A percentile compares a stretch with the other conserved stretches of the same genome.
phyloP scores from a whole-genome alignment of 192 early-diverging fungal genomes.

The Dissophora ornata region DNA sequence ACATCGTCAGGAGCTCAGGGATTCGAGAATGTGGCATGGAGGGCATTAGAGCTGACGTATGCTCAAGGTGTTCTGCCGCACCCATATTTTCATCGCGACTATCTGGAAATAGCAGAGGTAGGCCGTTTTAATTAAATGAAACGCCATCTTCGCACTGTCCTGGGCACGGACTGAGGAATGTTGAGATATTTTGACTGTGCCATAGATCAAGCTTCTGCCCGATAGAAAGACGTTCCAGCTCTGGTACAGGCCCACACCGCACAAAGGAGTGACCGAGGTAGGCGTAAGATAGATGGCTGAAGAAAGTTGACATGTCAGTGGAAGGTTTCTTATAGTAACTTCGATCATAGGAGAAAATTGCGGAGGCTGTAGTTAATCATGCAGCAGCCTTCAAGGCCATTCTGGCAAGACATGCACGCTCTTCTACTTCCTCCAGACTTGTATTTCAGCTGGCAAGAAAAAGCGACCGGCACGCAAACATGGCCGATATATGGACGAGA shows the following conservation, averaged over 20 bases:
- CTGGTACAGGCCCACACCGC: slow-evolving; percentile 33
- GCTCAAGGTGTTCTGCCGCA: slow-evolving; percentile 39
- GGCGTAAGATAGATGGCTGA: slow-evolving; percentile 3
- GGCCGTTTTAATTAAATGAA: no score
- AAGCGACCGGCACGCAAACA: slow-evolving; percentile 30
- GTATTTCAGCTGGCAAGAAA: slow-evolving; percentile 32
- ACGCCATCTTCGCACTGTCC: no score
- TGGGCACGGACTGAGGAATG: no score
- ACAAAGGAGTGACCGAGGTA: slow-evolving; percentile 20
- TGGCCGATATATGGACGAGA: slow-evolving; percentile 31
- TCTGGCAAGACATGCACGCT: slow-evolving; percentile 35
- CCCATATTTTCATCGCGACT: slow-evolving; percentile 24
- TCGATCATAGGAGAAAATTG: slow-evolving; percentile 26
- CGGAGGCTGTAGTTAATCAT: slow-evolving; percentile 22
- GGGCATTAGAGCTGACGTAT: slow-evolving; percentile 36
- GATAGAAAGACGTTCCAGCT: slow-evolving; percentile 46
- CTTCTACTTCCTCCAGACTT: slow-evolving; percentile 26
- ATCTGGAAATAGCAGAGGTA: slow-evolving; percentile 42
- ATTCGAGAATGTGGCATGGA: slow-evolving; percentile 44
- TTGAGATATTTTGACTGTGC: no score
- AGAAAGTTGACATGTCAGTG: no score
- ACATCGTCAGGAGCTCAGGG: slow-evolving; percentile 1
- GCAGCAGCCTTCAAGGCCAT: slow-evolving; percentile 33
- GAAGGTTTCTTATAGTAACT: no score
- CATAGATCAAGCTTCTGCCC: slow-evolving; percentile 38